A percentile compares a stretch with the other conserved stretches of the same genome.
Evolutionary conservation across 768 basidiomycete species (phyloP).

Genomic region (Cubamyces lactineus): DNA sequence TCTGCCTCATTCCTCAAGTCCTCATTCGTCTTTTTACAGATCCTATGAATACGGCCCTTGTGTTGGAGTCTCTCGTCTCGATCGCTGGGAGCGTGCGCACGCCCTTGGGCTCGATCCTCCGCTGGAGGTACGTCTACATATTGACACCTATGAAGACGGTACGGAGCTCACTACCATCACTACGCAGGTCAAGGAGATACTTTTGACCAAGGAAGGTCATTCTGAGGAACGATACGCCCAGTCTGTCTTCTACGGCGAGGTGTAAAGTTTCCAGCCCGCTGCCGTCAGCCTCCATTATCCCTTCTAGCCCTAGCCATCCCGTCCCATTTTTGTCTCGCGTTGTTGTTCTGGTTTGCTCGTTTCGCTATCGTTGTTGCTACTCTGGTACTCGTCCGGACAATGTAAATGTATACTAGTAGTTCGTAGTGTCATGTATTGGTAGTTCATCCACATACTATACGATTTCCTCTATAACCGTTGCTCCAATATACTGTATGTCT

Average conservation of each 20-base stretch:
- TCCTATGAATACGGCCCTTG: constrained; percentile 83
- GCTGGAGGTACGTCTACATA: constrained; percentile 55
- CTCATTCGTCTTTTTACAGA: constrained; percentile 44
- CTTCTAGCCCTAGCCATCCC: too few relatives aligned
- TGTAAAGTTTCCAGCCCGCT: constrained; percentile 1
- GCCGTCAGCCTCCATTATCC: neutral
- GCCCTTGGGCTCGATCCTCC: constrained; percentile 82
- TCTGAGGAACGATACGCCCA: constrained; percentile 57
- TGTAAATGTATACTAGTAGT: neutral
- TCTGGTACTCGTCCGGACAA: constrained; percentile 1
- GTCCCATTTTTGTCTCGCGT: too few relatives aligned
- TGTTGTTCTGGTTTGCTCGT: neutral
- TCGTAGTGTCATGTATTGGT: neutral
- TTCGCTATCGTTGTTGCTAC: neutral
- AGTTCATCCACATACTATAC: neutral
- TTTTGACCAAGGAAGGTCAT: constrained; percentile 67
- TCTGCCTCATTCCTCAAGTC: neutral
- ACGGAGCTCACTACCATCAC: neutral
- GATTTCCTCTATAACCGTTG: neutral
- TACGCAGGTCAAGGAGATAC: constrained; percentile 73
- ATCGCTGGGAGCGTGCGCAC: constrained; percentile 87
- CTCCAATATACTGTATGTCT: neutral
- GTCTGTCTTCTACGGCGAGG: constrained; percentile 52
- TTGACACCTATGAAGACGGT: neutral
- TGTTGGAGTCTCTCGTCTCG: constrained; percentile 75